phyloP scores from a whole-genome alignment of 495 filamentous ascomycete genomes.

The Penicillium nucicola region DNA sequence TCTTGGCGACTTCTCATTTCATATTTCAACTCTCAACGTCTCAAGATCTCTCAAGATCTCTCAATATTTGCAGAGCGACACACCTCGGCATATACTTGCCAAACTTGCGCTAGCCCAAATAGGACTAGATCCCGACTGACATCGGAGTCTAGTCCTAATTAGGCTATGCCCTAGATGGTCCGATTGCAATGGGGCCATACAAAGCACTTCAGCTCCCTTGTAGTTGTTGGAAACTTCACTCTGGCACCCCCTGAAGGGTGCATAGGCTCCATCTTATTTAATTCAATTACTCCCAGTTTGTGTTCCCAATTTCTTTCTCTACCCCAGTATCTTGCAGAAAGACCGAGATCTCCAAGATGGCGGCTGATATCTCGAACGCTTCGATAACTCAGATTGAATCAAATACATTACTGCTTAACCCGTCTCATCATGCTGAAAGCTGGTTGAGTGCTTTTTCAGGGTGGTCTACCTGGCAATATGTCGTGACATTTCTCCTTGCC shows the following conservation, averaged over 20 bases:
- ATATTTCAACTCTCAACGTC: too few relatives aligned
- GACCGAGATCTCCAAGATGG: slow-evolving; percentile 1
- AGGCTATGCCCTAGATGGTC: neutral
- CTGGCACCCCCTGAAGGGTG: too few relatives aligned
- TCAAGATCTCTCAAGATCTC: too few relatives aligned
- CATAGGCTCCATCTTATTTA: too few relatives aligned
- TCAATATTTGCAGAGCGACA: too few relatives aligned
- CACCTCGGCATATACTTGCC: too few relatives aligned
- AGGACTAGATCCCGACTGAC: slow-evolving; percentile 25
- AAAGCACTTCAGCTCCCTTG: neutral
- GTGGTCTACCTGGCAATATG: slow-evolving; percentile 29
- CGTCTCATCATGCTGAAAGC: neutral
- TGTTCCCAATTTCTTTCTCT: neutral
- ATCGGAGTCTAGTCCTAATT: slow-evolving; percentile 28
- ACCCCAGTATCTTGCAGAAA: neutral
- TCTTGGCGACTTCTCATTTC: too few relatives aligned
- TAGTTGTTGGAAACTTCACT: too few relatives aligned
- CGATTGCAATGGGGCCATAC: neutral
- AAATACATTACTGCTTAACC: slow-evolving; percentile 2
- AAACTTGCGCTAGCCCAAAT: neutral
- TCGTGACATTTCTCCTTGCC: slow-evolving; percentile 19
- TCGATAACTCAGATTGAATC: slow-evolving; percentile 6
- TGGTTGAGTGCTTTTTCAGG: neutral
- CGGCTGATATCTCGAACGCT: slow-evolving; percentile 5
- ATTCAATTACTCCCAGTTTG: too few relatives aligned